These are phyloP conservation scores for Xylaria sp. DNA, from an alignment of 2,329 filamentous ascomycete species.

Conservation along the genomic window DNA sequence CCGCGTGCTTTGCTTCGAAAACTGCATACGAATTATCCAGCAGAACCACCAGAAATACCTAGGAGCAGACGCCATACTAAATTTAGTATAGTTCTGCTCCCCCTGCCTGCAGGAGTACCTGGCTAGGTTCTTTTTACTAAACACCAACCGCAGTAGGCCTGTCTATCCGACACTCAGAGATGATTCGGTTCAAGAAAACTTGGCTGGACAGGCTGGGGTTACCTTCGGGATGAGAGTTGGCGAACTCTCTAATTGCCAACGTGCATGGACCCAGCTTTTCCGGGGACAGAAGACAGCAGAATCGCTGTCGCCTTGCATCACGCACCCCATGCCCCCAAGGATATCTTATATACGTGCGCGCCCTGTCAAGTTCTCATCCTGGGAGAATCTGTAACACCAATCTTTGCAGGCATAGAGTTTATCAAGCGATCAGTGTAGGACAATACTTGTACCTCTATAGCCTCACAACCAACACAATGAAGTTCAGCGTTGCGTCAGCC, in stretches of 20 bases:
- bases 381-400: background rate
- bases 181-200: constrained; percentile 5
- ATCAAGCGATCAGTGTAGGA: constrained; percentile 4
- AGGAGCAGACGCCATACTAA: too few relatives aligned
- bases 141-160: constrained; percentile 9
- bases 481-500: constrained; percentile 37
- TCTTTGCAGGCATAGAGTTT: background rate
- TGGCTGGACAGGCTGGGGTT: constrained; percentile 11
- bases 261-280: constrained; percentile 8
- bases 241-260: constrained; percentile 18
- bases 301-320: constrained; percentile 3
- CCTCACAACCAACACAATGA: constrained; percentile 37
- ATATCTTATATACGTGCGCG: constrained; percentile 22
- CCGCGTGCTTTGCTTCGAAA: too few relatives aligned
- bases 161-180: constrained; percentile 16
- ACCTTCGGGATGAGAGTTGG: constrained; percentile 9
- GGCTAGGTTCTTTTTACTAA: too few relatives aligned
- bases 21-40: too few relatives aligned
- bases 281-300: constrained; percentile 4
- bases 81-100: too few relatives aligned
- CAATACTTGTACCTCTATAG: background rate
- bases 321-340: background rate
- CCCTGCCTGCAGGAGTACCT: too few relatives aligned
- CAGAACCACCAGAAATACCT: too few relatives aligned
- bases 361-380: background rate